phyloP scores from a whole-genome alignment of 305 asterid species.

The Fraxinus paxiana region DNA sequence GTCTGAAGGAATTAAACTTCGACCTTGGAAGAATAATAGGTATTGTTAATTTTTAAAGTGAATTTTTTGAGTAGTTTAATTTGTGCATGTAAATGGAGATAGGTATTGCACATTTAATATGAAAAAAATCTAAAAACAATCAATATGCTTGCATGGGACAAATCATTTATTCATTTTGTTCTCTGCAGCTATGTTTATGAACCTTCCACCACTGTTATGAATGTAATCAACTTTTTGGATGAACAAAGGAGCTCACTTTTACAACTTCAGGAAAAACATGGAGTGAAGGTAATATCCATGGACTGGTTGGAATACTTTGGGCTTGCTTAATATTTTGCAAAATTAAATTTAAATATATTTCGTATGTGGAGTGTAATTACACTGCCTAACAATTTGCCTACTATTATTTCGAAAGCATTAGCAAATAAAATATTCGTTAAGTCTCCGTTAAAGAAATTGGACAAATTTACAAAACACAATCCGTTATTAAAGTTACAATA shows the following conservation, averaged over 20 bases:
- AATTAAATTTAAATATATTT: background rate
- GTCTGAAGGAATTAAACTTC: slow-evolving; percentile 92
- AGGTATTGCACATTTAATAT: background rate
- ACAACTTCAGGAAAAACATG: slow-evolving; percentile 87
- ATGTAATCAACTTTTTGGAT: slow-evolving; percentile 55
- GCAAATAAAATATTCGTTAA: background rate
- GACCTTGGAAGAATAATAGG: slow-evolving; percentile 89
- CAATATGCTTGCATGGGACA: background rate
- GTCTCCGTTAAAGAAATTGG: background rate
- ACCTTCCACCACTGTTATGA: slow-evolving; percentile 73
- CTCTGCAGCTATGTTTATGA: slow-evolving; percentile 74
- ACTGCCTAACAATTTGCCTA: background rate
- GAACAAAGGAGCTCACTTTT: slow-evolving; percentile 71
- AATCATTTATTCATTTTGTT: slow-evolving; percentile 10
- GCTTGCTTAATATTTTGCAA: background rate
- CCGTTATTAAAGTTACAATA: background rate
- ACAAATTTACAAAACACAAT: background rate
- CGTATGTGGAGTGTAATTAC: background rate
- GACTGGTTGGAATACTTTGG: background rate
- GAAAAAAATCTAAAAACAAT: slow-evolving; percentile 5
- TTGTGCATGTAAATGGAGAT: background rate
- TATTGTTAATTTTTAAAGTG: slow-evolving; percentile 18
- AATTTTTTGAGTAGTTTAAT: slow-evolving; percentile 8
- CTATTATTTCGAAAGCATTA: background rate
- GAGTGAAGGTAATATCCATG: slow-evolving; percentile 54